A percentile compares a stretch with the other conserved stretches of the same genome.
These are phyloP conservation scores for Rhododendron simsii DNA, from an alignment of 148 eudicot genomes.

Conservation along the genomic window DNA sequence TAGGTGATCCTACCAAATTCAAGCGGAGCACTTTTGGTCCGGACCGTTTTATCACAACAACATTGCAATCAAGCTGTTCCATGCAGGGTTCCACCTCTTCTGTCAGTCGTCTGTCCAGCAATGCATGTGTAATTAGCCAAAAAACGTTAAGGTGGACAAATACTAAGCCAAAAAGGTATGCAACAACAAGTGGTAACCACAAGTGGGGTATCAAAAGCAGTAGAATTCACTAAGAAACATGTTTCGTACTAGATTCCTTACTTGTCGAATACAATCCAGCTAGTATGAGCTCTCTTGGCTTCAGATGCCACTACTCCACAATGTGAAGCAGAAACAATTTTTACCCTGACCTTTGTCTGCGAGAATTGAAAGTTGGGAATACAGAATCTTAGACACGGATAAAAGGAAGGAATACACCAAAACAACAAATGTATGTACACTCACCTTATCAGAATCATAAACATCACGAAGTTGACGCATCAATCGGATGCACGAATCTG, in stretches of 20 bases:
- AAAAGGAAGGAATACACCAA: background rate
- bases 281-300: conserved; percentile 51
- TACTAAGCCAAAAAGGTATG: background rate
- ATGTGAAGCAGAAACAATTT: conserved; percentile 47
- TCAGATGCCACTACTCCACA: conserved; percentile 70
- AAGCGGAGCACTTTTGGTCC: conserved; percentile 70
- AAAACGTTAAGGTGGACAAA: conserved; percentile 4
- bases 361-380: conserved; percentile 5
- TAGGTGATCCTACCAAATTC: conserved; percentile 49
- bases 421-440: conserved; percentile 4
- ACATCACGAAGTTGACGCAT: conserved; percentile 54
- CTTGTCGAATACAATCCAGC: conserved; percentile 80
- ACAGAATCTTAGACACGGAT: conserved; percentile 1
- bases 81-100: conserved; percentile 63
- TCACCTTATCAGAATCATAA: conserved; percentile 62
- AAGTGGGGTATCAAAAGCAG: background rate
- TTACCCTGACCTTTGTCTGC: conserved; percentile 62
- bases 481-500: conserved; percentile 57
- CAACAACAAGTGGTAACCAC: background rate
- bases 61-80: conserved; percentile 75
- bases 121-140: conserved; percentile 7
- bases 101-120: conserved; percentile 43
- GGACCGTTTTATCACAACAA: conserved; percentile 60
- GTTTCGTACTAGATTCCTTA: conserved; percentile 27
- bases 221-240: background rate